Conservation (phyloP, 768 basidiomycete genomes). For the Cubamyces sp. region DNA sequence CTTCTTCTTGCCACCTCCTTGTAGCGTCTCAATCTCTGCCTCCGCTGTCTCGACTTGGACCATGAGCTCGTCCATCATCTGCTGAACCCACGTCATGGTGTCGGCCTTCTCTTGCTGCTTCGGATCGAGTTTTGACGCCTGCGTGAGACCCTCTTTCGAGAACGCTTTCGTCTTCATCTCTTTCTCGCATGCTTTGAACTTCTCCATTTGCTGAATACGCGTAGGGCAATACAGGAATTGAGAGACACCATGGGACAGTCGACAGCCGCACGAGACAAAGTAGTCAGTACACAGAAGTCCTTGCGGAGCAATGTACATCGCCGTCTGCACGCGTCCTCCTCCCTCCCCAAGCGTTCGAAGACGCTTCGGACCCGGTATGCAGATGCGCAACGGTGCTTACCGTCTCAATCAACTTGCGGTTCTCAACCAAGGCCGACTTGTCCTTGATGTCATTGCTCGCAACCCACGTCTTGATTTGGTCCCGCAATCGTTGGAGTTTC, state of each 20-base stretch:
- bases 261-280: conserved; percentile 19
- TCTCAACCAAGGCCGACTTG: conserved; percentile 89
- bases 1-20: conserved; percentile 80
- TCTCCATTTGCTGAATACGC: conserved; percentile 95
- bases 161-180: conserved; percentile 99
- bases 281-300: conserved; percentile 12
- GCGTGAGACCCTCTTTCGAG: conserved; percentile 96
- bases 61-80: conserved; percentile 87
- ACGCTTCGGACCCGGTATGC: conserved; percentile 5
- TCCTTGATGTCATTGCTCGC: conserved; percentile 99
- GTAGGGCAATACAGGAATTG: conserved; percentile 31
- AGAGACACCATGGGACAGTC: conserved; percentile 25
- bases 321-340: conserved; percentile 23
- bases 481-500: conserved; percentile 81
- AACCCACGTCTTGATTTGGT: conserved; percentile 96
- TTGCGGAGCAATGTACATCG: conserved; percentile 4
- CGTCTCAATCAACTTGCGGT: conserved; percentile 95
- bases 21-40: conserved; percentile 89
- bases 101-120: conserved; percentile 97
- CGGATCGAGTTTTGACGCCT: conserved; percentile 92
- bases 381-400: conserved; percentile 52
- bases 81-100: conserved; percentile 83
- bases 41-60: conserved; percentile 94
- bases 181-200: conserved; percentile 99
- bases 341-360: conserved; percentile 4